Evolutionary conservation across 441 rosid species (phyloP).

Genomic region (Gossypium trilobum): DNA sequence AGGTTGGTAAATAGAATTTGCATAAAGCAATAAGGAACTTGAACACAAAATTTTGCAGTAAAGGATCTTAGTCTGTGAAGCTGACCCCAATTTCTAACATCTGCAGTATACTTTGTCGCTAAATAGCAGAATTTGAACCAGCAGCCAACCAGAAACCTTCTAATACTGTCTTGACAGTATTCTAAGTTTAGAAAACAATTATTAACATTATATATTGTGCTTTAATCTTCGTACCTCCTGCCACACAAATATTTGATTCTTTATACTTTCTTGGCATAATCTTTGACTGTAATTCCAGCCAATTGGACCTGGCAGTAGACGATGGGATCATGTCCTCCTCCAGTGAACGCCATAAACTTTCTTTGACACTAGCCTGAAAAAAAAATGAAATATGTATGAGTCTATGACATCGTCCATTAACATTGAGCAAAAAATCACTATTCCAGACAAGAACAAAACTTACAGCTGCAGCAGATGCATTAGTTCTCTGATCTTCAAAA

Average conservation of each 20-base stretch:
- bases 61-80: not conserved
- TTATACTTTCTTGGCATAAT: slow-evolving; percentile 49
- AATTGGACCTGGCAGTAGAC: slow-evolving; percentile 64
- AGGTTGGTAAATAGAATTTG: not conserved
- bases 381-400: slow-evolving; percentile 6
- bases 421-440: slow-evolving; percentile 4
- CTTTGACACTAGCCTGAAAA: slow-evolving; percentile 60
- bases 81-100: not conserved
- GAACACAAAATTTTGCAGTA: not conserved
- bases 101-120: not conserved
- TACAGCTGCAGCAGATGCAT: slow-evolving; percentile 80
- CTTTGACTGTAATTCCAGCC: slow-evolving; percentile 93
- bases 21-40: not conserved
- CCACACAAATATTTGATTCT: slow-evolving; percentile 85
- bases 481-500: slow-evolving; percentile 92
- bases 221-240: slow-evolving; percentile 85
- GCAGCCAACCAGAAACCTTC: not conserved
- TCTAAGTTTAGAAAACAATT: not conserved
- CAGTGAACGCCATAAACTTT: slow-evolving; percentile 72
- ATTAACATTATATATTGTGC: slow-evolving; percentile 16
- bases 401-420: not conserved
- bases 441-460: slow-evolving; percentile 25
- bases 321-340: slow-evolving; percentile 93
- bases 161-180: not conserved
- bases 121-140: not conserved